phyloP scores from a whole-genome alignment of 345 rosid species.

The Clarkia xantiana region DNA sequence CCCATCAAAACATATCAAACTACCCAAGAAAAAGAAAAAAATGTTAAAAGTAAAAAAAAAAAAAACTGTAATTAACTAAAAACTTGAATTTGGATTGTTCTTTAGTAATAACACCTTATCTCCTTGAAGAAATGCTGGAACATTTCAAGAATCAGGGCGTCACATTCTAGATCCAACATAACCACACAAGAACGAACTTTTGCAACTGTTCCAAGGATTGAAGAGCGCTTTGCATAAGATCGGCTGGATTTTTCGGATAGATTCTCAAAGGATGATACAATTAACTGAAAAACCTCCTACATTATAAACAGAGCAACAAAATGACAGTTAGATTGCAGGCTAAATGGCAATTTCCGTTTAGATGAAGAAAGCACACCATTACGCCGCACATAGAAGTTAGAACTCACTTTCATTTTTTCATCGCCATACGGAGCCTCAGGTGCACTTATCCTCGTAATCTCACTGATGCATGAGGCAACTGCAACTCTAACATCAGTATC shows the following conservation, averaged over 20 bases:
- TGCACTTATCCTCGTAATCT: slow-evolving; percentile 94
- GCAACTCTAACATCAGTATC: slow-evolving; percentile 74
- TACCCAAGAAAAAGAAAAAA: too few relatives aligned
- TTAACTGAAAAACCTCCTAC: slow-evolving; percentile 85
- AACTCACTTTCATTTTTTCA: slow-evolving; percentile 70
- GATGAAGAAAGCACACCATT: background rate
- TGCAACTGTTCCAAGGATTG: slow-evolving; percentile 92
- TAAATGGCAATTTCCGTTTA: background rate
- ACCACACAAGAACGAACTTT: slow-evolving; percentile 90
- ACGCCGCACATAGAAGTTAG: background rate
- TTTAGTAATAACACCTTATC: slow-evolving; percentile 34
- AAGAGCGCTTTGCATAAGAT: slow-evolving; percentile 55
- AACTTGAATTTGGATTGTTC: too few relatives aligned
- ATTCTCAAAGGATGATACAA: slow-evolving; percentile 80
- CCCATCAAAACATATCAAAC: too few relatives aligned
- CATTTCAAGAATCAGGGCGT: slow-evolving; percentile 71
- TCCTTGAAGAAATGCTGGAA: slow-evolving; percentile 72
- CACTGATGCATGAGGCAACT: slow-evolving; percentile 90
- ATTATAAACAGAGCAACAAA: slow-evolving; percentile 2
- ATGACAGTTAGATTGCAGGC: background rate
- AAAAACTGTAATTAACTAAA: too few relatives aligned
- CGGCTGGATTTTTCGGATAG: slow-evolving; percentile 54
- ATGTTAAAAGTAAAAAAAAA: too few relatives aligned
- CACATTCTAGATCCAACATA: slow-evolving; percentile 98
- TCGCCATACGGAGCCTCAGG: slow-evolving; percentile 98